Base-by-base conservation (phyloP, 2,329 filamentous ascomycete genomes). In the Chalara sp. region DNA sequence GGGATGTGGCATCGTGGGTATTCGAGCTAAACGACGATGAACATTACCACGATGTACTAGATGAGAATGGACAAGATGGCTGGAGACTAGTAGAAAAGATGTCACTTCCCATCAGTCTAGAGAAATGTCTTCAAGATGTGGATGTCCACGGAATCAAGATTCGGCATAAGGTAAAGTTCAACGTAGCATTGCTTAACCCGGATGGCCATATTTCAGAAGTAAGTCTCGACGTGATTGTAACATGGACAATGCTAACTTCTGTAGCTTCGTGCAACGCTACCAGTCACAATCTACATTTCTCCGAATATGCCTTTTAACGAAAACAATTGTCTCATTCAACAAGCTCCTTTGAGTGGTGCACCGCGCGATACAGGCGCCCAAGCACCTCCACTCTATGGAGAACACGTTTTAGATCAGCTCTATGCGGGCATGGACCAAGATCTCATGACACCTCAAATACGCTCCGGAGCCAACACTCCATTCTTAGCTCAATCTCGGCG, bases 151-250 rank as follows among this genome's bases (percentile, higher is more conserved):
- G 89, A 47, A 95, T 99, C 71, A 96, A 93, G 68, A 80, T 97
- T 48, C 80, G 89, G 50, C 93, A 99, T 69, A 95, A 95, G 71
- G 78, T 97, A 59, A 92, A 92, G 72, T 79, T 97, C 63, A 89
- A 89, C 46, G 85, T 97, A 53, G 89, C 92, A 44, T 79, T 99
- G 39, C 86, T 90, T 68, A 97, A 99, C 61, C 92, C 93, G 0
- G 93, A 99, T 65, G 92, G 91, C 0, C 93, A 97, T 65, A 79
- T 91, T 50, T 96, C 91, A 50, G 92, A 97, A 78, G 83, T 87
- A 74, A 65, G 75, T 62, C 35, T 37, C 35, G 8, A 37, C 8
- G 2, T n/a, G 35, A 37, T 8, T 10, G n/a, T 37, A 8, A 37
- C 2, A 10, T 37, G 8, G 8, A 37, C n/a, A 37, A 8, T 37